Evolutionary conservation across 352 stramenopile genomes (phyloP), one percentile per base, ranked within the genome.

Genomic region (Globisporangium orthogonon): DNA sequence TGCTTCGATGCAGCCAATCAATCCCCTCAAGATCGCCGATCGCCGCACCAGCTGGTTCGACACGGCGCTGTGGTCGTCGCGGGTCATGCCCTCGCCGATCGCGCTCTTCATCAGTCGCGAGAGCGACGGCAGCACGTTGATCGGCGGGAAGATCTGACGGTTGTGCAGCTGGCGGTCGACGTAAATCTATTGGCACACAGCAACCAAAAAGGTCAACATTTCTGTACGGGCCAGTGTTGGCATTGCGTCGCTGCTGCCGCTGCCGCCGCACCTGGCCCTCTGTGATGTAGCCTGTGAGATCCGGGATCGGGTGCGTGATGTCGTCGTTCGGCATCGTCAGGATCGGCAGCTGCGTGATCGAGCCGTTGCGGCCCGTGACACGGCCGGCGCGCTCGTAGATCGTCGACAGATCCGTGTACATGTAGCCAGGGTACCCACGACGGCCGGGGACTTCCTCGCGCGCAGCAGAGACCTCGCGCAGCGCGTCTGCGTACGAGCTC

Each of bases 251-350:
- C 1, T 1, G 23, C 23, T 23, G 23, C 23, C 23, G 23, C 23
- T 23, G 23, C 23, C 23, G 23, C 9, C 39, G 31, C 68, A 83
- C 96, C 85, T 99, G 97, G 62, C 97, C 97, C 73, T 99, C 97
- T 35, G 97, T 99, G 78, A 99, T 99, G 78, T 99, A 99, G 40
- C 97, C 97, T 59, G 97, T 99, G 57, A 99, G 82, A 93, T 99
- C 97, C 61, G 97, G 97, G 87, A 99, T 99, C 59, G 97, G 97
- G 71, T 99, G 97, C 48, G 97, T 99, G 80, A 99, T 99, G 86
- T 99, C 97, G 75, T 99, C 97, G 87, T 99, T 99, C 61, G 97
- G 97, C 97, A 99, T 99, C 48, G 97, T 99, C 69, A 99, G 76
- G 76, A 99, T 99, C 58, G 97, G 97, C 55, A 99, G 82, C 80